Evolutionary conservation across 441 rosid genomes (phyloP).

Genomic region (Populus trichocarpa): DNA sequence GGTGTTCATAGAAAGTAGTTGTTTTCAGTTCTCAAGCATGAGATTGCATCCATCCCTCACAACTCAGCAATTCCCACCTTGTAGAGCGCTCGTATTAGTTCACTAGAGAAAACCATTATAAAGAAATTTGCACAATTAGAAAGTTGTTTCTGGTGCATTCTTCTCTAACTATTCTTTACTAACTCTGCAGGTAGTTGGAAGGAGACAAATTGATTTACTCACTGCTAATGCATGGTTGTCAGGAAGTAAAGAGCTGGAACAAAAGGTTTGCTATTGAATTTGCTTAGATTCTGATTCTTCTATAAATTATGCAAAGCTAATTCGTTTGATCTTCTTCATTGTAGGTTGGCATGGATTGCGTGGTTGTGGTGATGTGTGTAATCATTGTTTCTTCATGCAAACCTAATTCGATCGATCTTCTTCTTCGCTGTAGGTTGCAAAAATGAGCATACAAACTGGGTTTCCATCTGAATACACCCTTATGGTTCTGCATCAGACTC

Average conservation of each 20-base stretch:
- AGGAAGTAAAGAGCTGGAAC: conserved; percentile 52
- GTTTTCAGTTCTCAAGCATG: neutral
- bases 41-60: neutral
- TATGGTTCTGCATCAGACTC: conserved; percentile 46
- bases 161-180: conserved; percentile 4
- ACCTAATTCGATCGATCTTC: neutral
- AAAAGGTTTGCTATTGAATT: conserved; percentile 42
- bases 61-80: neutral
- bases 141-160: neutral
- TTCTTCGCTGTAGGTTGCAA: conserved; percentile 44
- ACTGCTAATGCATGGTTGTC: conserved; percentile 77
- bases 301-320: neutral
- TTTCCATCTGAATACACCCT: conserved; percentile 66
- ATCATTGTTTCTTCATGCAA: conserved; percentile 5
- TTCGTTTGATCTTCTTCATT: neutral
- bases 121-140: neutral
- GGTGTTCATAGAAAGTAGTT: neutral
- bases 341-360: neutral
- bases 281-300: neutral
- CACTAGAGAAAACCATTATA: neutral
- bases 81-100: neutral
- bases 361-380: neutral
- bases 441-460: conserved; percentile 56
- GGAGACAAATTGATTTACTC: conserved; percentile 64
- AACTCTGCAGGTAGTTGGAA: conserved; percentile 51